These are phyloP conservation scores for Penicillium longicatenatum DNA, from an alignment of 495 filamentous ascomycete species.

Conservation along the genomic window DNA sequence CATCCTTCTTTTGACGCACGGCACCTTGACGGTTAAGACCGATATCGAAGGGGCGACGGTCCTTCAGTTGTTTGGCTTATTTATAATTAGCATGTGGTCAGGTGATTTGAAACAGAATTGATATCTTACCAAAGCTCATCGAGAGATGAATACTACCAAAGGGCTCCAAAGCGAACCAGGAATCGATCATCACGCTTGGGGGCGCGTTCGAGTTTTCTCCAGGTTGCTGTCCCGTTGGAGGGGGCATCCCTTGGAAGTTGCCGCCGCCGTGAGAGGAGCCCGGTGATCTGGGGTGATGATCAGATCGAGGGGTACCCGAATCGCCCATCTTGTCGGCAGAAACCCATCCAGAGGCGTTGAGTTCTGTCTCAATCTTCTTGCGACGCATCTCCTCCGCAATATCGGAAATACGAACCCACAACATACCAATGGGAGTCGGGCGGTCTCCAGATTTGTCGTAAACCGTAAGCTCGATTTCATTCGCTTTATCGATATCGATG, in stretches of 20 bases:
- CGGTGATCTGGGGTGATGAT: constrained; percentile 44
- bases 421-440: constrained; percentile 87
- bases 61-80: constrained; percentile 66
- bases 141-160: constrained; percentile 85
- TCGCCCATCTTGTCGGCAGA: constrained; percentile 91
- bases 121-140: constrained; percentile 76
- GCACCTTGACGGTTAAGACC: constrained; percentile 94
- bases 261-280: constrained; percentile 35
- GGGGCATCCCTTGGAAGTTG: constrained; percentile 26
- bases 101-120: background rate
- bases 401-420: constrained; percentile 96
- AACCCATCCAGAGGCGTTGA: constrained; percentile 90
- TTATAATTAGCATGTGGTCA: constrained; percentile 35
- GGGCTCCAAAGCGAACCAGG: constrained; percentile 96
- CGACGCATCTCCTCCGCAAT: constrained; percentile 96
- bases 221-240: constrained; percentile 20
- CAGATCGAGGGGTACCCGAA: constrained; percentile 41
- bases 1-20: constrained; percentile 94
- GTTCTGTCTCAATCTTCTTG: constrained; percentile 94
- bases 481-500: constrained; percentile 94
- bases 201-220: constrained; percentile 37
- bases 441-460: constrained; percentile 92
- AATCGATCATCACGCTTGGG: constrained; percentile 72
- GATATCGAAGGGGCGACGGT: constrained; percentile 74
- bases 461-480: constrained; percentile 96